Evolutionary conservation across 331 rosid species (phyloP), one percentile per base, ranked within the genome.

Genomic region (Acacia concinna): DNA sequence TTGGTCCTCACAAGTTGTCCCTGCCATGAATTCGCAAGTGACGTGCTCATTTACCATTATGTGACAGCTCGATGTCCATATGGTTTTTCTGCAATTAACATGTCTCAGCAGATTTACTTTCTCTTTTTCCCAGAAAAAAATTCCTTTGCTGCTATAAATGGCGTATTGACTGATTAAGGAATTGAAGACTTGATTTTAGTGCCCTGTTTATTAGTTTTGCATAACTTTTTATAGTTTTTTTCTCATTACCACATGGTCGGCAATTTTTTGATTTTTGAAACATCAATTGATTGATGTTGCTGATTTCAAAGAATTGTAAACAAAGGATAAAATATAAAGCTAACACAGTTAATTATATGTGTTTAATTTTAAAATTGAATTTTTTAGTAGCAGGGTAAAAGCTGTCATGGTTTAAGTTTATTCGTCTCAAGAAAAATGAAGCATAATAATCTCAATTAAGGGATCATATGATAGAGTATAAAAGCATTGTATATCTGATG

Each of bases 141-240:
- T 14, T 65, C 23, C 68, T 28, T 20, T 47, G 37, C 60, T 66
- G 15, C 37, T 35, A 12, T 68, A 40, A 21, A 34, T 51, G 34
- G 52, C 34, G 67, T 30, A 54, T 30, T 15, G 28, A 64, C 34
- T 31, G 27, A 54, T 46, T 46, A 12, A 46, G 62, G 62, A 14
- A 54, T 54, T 21, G 62, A 64, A 27, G 80, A 43, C 34, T 71
- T 68, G 54, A 46, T 21, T 35, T 59, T 66, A 34, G 23, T 38
- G 63, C 69, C 71, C n/a, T 71, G 56, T 77, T 82, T 43, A 52
- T 51, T 47, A 72, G 74, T 40, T 49, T 5, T 2, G 60, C 68
- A 47, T 54, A 62, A 46, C 28, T 46, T 31, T 68, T 49, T 47
- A 1, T 49, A 10, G 44, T 38, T 78, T 17, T 32, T 17, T 65